A percentile compares a stretch with the other conserved stretches of the same genome.
Evolutionary conservation across 2,329 filamentous ascomycete species (phyloP).

Genomic region (Colletotrichum sp.): DNA sequence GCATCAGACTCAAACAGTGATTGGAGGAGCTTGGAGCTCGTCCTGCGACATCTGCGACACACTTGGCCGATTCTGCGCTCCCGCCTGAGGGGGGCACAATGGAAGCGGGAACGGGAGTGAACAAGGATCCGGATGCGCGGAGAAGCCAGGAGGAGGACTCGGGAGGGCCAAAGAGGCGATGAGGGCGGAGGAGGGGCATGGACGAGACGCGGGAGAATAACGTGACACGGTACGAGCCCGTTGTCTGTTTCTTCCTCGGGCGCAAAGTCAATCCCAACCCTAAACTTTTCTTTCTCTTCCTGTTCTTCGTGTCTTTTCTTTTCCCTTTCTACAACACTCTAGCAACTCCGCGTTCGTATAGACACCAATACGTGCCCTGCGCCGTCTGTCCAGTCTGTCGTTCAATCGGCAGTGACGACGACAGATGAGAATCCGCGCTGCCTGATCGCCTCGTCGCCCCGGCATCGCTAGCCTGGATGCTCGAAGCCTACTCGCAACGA

Average conservation of each 20-base stretch:
- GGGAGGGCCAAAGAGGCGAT: not conserved
- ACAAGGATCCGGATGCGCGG: constrained; percentile 17
- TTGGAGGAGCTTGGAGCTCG: constrained; percentile 19
- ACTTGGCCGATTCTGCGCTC: constrained; percentile 17
- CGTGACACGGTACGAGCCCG: not conserved
- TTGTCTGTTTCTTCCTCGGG: constrained; percentile 1
- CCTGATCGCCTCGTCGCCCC: not conserved
- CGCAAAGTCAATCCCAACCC: constrained; percentile 18
- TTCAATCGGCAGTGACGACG: not conserved
- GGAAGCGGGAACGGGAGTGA: not conserved
- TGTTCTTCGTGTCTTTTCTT: not conserved
- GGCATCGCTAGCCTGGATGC: constrained; percentile 15
- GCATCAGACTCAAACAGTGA: not conserved
- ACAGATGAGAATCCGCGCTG: constrained; percentile 8
- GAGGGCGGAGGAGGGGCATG: not conserved
- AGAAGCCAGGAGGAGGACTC: not conserved
- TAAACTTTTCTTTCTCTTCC: not conserved
- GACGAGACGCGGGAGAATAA: not conserved
- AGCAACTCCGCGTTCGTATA: not conserved
- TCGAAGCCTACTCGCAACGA: not conserved
- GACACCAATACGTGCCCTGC: not conserved
- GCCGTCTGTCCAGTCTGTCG: not conserved
- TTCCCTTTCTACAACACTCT: not conserved
- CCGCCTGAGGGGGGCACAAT: not conserved
- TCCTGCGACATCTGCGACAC: constrained; percentile 18